Evolutionary conservation across 2,329 filamentous ascomycete species (phyloP), one percentile per base, ranked within the genome.

Genomic region (Cladosporium sp.): DNA sequence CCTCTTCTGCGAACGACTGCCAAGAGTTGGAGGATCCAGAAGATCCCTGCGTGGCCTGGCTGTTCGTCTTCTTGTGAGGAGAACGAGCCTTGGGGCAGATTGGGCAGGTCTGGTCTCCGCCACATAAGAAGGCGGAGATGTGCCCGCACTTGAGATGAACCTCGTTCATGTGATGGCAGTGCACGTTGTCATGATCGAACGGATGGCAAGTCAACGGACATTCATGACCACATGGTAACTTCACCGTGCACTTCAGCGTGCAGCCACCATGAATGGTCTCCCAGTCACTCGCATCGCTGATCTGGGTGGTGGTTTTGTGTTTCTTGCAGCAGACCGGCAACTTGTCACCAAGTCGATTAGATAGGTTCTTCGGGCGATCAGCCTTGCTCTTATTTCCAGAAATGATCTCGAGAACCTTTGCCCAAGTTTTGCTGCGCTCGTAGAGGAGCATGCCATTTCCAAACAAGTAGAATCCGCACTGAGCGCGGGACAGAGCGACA

Each of bases 391-490:
- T 66, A 5, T 49, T 52, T 14, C 70, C 71, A 26, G 70, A 70
- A 66, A 77, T 71, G 65, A 75, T 75, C 3, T 69, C 38, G 28
- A 76, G 68, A 61, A 76, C 74, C 24, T 69, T 62, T 28, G 60
- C 66, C 75, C 75, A 76, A 3, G 67, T 73, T 59, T 71, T 68
- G 12, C 21, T 55, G 4, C 21, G 12, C 11, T 67, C 52, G 65
- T 67, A 70, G 10, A 86, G 71, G 7, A 86, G 86, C 10, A 83
- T 71, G 14, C 85, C 85, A 72, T 96, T 92, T 1, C 93, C 93
- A 74, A 97, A 96, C 47, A 97, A 83, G 76, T 93, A 96, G 67
- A 97, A 87, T 0, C 92, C 92, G 6, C 88, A 83, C 65, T 87
- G 88, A 3, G 93, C 93, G 64, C 93, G 88, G 18, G 87, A 88